Evolutionary conservation across 2,329 filamentous ascomycete genomes (phyloP).

Genomic region (Tricladium varicosporioides): DNA sequence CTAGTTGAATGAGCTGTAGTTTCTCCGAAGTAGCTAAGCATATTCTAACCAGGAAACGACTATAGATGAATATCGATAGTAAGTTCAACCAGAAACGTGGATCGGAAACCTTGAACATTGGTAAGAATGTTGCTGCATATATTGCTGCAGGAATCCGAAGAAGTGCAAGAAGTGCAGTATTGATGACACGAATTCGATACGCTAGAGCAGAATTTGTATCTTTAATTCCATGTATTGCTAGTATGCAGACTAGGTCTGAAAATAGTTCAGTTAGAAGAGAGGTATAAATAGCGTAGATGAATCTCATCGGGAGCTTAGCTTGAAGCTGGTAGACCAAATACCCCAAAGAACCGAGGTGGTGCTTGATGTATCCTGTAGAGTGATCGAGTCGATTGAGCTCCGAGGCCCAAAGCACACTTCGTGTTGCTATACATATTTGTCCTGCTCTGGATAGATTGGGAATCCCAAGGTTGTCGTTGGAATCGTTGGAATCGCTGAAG

Average conservation of each 20-base stretch:
- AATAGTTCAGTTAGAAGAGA: conserved; percentile 11
- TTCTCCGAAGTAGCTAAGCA: not conserved
- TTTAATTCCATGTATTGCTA: conserved; percentile 6
- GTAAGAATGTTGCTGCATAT: no score
- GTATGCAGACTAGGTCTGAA: conserved; percentile 4
- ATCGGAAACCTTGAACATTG: no score
- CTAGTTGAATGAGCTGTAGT: not conserved
- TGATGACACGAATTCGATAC: not conserved
- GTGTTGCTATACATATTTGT: conserved; percentile 11
- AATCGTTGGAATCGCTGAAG: not conserved
- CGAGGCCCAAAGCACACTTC: conserved; percentile 9
- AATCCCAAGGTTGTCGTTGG: not conserved
- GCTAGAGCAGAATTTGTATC: conserved; percentile 3
- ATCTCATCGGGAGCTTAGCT: not conserved
- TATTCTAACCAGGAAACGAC: not conserved
- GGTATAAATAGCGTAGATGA: conserved; percentile 7
- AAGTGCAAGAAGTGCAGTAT: not conserved
- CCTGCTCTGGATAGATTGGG: conserved; percentile 3
- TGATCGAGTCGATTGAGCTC: conserved; percentile 12
- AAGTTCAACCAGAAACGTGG: no score
- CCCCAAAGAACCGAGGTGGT: no score
- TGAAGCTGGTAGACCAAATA: no score
- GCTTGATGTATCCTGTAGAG: no score
- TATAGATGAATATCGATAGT: not conserved
- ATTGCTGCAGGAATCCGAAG: conserved; percentile 24